Base-by-base conservation (phyloP, 2,329 filamentous ascomycete species). In the Penicillium paneum region DNA sequence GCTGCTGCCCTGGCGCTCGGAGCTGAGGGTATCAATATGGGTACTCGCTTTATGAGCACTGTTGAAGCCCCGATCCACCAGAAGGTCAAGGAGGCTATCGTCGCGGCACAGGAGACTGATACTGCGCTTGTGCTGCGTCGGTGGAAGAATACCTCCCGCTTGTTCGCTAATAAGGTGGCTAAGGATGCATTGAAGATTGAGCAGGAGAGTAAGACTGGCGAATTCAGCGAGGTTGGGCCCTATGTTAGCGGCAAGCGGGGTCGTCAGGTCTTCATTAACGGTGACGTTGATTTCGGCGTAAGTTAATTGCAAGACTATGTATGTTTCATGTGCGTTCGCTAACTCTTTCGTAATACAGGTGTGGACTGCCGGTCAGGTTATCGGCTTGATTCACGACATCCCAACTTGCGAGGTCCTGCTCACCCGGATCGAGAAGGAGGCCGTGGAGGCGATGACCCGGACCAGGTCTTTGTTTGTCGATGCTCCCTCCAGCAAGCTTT, bases 21-120 rank as follows among this genome's bases (percentile, higher is more conserved):
- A 34, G 94, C 94, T 0, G 90, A 90, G 72, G 94, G 94, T 59
- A 87, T 97, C 77, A 99, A 99, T 77, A 99, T 99, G 94, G 94
- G 94, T 54, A 99, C 94, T 10, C 82, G 94, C 39, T 99, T 97
- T 79, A 95, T 99, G 90, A 93, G 89, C 78, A 97, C 94, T 0
- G 81, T 93, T 41, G 94, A 97, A 76, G 87, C 92, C 15, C 94
- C 94, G 0, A 89, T 99, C 60, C 94, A 99, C 76, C 72, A 84
- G 45, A 96, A 96, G 64, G 91, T 99, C 79, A 99, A 99, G 82
- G 82, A 95, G 73, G 82, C 89, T 63, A 99, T 99, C 67, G 91
- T 97, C 47, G 82, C 85, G 52, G 89, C 92, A 1, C 82, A 91
- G 60, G 94, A 99, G 80, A 91, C 89, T 21, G 91, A 97, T 73